These are phyloP conservation scores for Ganoderma lucidum DNA, from an alignment of 1,284 basidiomycete genomes.

Conservation along the genomic window DNA sequence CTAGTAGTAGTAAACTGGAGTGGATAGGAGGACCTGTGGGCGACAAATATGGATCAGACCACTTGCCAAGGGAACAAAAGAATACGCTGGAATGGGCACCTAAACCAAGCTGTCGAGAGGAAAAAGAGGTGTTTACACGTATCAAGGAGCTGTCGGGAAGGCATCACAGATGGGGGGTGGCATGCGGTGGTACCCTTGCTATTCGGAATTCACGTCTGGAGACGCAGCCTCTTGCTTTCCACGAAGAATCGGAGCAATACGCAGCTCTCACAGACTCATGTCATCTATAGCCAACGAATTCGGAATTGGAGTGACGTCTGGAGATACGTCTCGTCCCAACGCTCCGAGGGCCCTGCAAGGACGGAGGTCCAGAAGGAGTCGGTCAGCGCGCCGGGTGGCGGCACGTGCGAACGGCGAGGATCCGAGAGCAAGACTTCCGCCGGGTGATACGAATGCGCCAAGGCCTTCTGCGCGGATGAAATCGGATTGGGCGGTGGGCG, in stretches of 20 bases:
- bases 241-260: constrained; percentile 32
- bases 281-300: constrained; percentile 27
- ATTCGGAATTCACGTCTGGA: constrained; percentile 35
- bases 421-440: not conserved
- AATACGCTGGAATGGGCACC: constrained; percentile 16
- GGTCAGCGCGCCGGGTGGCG: not conserved
- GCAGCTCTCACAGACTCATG: constrained; percentile 20
- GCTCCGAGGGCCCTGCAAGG: constrained; percentile 1
- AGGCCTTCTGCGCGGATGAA: constrained; percentile 3
- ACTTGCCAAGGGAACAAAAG: constrained; percentile 5
- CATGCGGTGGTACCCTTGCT: constrained; percentile 26
- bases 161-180: constrained; percentile 32
- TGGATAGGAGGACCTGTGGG: not conserved
- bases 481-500: not conserved
- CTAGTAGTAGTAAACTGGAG: not conserved
- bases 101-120: constrained; percentile 11
- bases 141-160: constrained; percentile 31
- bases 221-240: constrained; percentile 32
- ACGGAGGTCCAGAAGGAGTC: constrained; percentile 6
- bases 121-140: constrained; percentile 16
- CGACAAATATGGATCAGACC: constrained; percentile 13
- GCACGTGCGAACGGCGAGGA: not conserved
- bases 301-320: constrained; percentile 30
- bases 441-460: not conserved
- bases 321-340: constrained; percentile 16